A percentile compares a stretch with the other conserved stretches of the same genome.
These are phyloP conservation scores for Penicillium simplicissimum DNA, from an alignment of 495 filamentous ascomycete genomes.

Conservation along the genomic window DNA sequence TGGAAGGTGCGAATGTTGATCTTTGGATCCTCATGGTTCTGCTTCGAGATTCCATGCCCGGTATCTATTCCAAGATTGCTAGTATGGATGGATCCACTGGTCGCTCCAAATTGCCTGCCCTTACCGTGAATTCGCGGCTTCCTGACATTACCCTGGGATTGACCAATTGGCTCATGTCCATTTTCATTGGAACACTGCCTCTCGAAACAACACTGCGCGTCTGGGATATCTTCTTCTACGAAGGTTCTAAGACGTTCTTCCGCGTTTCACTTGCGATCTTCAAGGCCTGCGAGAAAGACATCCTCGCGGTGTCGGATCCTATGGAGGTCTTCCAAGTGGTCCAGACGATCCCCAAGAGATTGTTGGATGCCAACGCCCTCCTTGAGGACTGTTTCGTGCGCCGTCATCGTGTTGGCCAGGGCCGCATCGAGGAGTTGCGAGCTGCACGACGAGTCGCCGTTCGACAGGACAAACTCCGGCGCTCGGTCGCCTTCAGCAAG, in stretches of 20 bases:
- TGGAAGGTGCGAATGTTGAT: constrained; percentile 93
- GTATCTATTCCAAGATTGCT: constrained; percentile 86
- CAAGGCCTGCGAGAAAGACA: constrained; percentile 83
- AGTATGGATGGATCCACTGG: constrained; percentile 61
- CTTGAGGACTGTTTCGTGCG: constrained; percentile 79
- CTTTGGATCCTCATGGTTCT: constrained; percentile 89
- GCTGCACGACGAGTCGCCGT: constrained; percentile 43
- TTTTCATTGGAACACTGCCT: constrained; percentile 89
- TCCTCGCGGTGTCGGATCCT: constrained; percentile 76
- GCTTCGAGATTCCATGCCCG: constrained; percentile 78
- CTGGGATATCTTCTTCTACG: constrained; percentile 96
- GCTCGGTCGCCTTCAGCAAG: constrained; percentile 43
- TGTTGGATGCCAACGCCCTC: constrained; percentile 78
- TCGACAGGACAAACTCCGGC: constrained; percentile 46
- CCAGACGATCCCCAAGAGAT: constrained; percentile 78
- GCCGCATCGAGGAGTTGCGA: constrained; percentile 48
- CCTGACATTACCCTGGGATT: constrained; percentile 91
- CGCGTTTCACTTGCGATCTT: constrained; percentile 89
- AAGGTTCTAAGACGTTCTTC: constrained; percentile 94
- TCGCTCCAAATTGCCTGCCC: constrained; percentile 36
- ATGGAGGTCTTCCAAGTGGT: constrained; percentile 98
- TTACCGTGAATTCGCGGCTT: constrained; percentile 59
- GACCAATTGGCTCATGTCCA: constrained; percentile 98
- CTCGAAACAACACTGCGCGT: constrained; percentile 88
- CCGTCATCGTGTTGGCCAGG: constrained; percentile 79